Conservation (phyloP, 345 rosid genomes). For the Euphorbia tirucalli region DNA sequence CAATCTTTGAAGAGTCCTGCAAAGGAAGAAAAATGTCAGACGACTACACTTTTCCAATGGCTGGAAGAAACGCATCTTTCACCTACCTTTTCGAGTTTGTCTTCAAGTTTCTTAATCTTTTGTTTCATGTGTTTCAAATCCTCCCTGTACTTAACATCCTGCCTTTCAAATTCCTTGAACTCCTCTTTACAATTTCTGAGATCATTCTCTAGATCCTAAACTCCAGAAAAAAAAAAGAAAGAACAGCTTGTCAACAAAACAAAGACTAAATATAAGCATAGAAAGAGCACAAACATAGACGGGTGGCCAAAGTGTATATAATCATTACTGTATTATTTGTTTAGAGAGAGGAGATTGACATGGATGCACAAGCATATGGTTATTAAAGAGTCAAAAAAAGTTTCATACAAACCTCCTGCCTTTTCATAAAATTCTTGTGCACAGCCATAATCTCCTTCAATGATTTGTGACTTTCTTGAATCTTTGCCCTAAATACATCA, state of each 20-base stretch:
- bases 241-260: background rate
- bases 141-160: constrained; percentile 87
- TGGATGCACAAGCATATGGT: constrained; percentile 10
- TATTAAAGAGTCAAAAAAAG: constrained; percentile 13
- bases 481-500: constrained; percentile 58
- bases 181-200: constrained; percentile 74
- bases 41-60: constrained; percentile 1
- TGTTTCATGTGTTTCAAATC: constrained; percentile 91
- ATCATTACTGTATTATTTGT: background rate
- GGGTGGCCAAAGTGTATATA: background rate
- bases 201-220: constrained; percentile 73
- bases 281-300: constrained; percentile 1
- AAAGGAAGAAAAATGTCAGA: constrained; percentile 28
- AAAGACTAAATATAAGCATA: background rate
- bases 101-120: constrained; percentile 91
- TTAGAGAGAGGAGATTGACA: background rate
- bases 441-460: constrained; percentile 75
- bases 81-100: constrained; percentile 73
- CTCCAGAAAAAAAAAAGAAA: constrained; percentile 1
- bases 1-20: constrained; percentile 75
- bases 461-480: constrained; percentile 56
- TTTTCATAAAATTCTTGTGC: constrained; percentile 62
- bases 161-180: constrained; percentile 95
- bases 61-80: constrained; percentile 18
- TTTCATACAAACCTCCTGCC: constrained; percentile 69